Base-by-base conservation (phyloP, 371 early-diverging fungal genomes). In the Zopfochytrium polystomum region DNA sequence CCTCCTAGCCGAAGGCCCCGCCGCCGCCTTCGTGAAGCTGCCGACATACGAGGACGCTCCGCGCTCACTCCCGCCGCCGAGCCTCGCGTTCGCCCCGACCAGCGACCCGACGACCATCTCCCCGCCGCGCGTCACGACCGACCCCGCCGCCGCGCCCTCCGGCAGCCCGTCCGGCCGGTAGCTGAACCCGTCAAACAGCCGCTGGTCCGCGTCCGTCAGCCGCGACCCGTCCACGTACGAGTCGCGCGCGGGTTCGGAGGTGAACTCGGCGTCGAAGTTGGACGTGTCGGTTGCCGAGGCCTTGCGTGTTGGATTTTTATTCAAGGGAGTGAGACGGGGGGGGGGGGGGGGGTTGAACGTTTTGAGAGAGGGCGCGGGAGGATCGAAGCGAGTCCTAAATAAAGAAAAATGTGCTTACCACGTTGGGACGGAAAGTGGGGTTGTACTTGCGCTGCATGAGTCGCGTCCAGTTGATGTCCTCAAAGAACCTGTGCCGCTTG, bases 161-260 rank as follows among this genome's bases (percentile, higher is more conserved):
- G 42, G 13, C 60, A 52, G n/a, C n/a, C 46, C 20, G 35, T 58
- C 55, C 11, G 72, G 66, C 26, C 72, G 67, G 58, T 86, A 91
- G 1, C 89, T 90, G 66, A 96, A 96, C n/a, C 97, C 97, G 55
- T 81, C 86, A 80, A 96, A 96, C 78, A 95, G 95, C 54, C 90
- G 81, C 73, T 96, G 97, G 61, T 94, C 84, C 2, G 92, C 88
- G 65, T 90, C 90, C 6, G 91, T 88, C 51, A 96, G 80, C 45
- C 85, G 82, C 1, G 89, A 83, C 0, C 67, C 55, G 32, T 90
- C 87, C 7, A 82, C 84, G 32, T 90, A 79, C 5, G 95, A 94
- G 70, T 95, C 95, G 52, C 80, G 76, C 2, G 96, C 92, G 15
- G 80, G 78, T 69, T 96, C 96, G 0, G 70, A 66, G 4, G 90